A percentile compares a stretch with the other conserved stretches of the same genome.
Conservation (phyloP, 179 eudicot species). For the Amaranthus tricolor region DNA sequence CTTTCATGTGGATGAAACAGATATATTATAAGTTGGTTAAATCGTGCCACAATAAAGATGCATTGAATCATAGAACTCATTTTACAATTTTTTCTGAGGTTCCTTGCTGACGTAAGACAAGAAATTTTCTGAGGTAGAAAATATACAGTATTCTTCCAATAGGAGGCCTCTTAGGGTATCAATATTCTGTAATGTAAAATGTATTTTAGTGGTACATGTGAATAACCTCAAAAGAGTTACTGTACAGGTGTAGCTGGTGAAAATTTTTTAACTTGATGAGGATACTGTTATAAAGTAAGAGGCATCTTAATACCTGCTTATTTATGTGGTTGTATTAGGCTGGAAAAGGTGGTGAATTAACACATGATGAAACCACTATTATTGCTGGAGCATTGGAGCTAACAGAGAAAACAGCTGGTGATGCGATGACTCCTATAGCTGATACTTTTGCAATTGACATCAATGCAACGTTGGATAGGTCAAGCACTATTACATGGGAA, state of each 20-base stretch:
- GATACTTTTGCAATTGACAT: constrained; percentile 82
- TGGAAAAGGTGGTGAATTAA: constrained; percentile 96
- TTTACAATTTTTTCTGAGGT: neutral
- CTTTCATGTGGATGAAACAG: neutral
- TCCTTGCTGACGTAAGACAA: neutral
- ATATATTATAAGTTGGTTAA: neutral
- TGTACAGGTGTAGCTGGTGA: neutral
- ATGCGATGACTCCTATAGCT: constrained; percentile 92
- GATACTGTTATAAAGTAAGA: neutral
- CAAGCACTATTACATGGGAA: neutral
- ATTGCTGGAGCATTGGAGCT: constrained; percentile 96
- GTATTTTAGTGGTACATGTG: too few species aligned
- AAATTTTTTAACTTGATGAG: neutral
- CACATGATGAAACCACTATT: constrained; percentile 95
- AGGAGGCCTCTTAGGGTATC: neutral
- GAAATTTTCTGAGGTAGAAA: neutral
- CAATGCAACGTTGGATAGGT: constrained; percentile 88
- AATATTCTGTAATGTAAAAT: too few species aligned
- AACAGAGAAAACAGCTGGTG: constrained; percentile 75
- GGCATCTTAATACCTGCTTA: constrained; percentile 1
- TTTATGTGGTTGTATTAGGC: constrained; percentile 46
- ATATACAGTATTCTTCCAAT: neutral
- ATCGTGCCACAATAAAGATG: neutral
- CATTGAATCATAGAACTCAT: neutral
- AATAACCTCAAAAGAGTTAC: too few species aligned